Evolutionary conservation across 305 asterid species (phyloP).

Genomic region (Fraxinus latifolia): DNA sequence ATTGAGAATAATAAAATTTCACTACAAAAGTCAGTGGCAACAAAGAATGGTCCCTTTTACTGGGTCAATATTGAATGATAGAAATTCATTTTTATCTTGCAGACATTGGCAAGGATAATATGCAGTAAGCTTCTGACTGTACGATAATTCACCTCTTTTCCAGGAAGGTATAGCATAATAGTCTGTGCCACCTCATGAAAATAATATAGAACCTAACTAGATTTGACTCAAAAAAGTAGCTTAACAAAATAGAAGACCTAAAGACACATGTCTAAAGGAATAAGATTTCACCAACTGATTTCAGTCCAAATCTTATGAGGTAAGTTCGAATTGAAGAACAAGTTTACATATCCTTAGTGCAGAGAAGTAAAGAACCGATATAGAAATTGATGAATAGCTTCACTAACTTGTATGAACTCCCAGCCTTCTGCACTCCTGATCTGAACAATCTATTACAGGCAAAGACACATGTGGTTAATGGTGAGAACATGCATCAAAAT

Average conservation of each 20-base stretch:
- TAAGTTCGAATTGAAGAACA: not conserved
- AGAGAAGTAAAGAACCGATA: conserved; percentile 6
- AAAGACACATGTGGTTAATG: not conserved
- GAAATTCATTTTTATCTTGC: not conserved
- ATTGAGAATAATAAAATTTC: conserved; percentile 12
- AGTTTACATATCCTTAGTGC: conserved; percentile 4
- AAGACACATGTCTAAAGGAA: not conserved
- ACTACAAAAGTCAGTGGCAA: not conserved
- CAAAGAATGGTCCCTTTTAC: not conserved
- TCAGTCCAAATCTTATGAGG: conserved; percentile 4
- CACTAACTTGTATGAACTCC: conserved; percentile 60
- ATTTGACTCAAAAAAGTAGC: not conserved
- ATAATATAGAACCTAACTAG: not conserved
- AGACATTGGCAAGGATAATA: not conserved
- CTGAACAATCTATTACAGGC: conserved; percentile 54
- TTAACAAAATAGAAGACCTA: not conserved
- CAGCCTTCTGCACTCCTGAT: conserved; percentile 66
- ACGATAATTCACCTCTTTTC: not conserved
- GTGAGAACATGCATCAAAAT: conserved; percentile 15
- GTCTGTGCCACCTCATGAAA: not conserved
- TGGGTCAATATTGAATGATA: not conserved
- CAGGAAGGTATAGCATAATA: not conserved
- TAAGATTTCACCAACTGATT: not conserved
- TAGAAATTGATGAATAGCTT: conserved; percentile 5
- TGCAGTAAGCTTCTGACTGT: conserved; percentile 1